Evolutionary conservation across 805 yeast genomes (phyloP).

Genomic region (Suhomyces sp.): DNA sequence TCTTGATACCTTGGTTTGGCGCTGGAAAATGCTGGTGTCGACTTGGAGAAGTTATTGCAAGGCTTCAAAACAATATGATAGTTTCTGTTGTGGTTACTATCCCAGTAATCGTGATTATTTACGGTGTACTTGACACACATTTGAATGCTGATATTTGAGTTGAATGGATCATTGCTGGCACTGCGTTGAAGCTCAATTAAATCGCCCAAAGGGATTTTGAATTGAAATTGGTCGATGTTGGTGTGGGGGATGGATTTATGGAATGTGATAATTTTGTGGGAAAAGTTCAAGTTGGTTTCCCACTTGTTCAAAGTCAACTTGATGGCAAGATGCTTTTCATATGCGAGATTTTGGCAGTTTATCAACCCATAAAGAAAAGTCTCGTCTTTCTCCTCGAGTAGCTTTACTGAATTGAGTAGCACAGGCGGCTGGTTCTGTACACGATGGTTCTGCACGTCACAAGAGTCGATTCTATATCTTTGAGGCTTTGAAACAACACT

Average conservation of each 20-base stretch:
- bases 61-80: conserved; percentile 33
- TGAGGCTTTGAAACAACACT: background rate
- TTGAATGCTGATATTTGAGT: conserved; percentile 25
- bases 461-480: conserved; percentile 13
- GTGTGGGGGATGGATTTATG: conserved; percentile 14
- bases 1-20: background rate
- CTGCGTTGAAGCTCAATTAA: conserved; percentile 18
- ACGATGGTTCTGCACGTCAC: conserved; percentile 13
- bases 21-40: background rate
- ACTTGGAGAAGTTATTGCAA: conserved; percentile 3
- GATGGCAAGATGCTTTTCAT: conserved; percentile 35
- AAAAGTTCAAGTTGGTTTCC: conserved; percentile 33
- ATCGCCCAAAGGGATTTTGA: conserved; percentile 44
- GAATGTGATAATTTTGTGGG: conserved; percentile 20
- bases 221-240: conserved; percentile 48
- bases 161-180: background rate
- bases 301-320: conserved; percentile 52
- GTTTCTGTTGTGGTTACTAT: conserved; percentile 34
- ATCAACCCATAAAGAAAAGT: conserved; percentile 22
- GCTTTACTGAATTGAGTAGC: conserved; percentile 36
- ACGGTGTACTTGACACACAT: conserved; percentile 34
- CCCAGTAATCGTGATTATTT: conserved; percentile 33
- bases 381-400: conserved; percentile 12
- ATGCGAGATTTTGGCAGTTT: conserved; percentile 34
- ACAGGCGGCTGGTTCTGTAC: conserved; percentile 19